These are phyloP conservation scores for Xerocomus potaroensis DNA, from an alignment of 768 basidiomycete genomes.

Conservation along the genomic window DNA sequence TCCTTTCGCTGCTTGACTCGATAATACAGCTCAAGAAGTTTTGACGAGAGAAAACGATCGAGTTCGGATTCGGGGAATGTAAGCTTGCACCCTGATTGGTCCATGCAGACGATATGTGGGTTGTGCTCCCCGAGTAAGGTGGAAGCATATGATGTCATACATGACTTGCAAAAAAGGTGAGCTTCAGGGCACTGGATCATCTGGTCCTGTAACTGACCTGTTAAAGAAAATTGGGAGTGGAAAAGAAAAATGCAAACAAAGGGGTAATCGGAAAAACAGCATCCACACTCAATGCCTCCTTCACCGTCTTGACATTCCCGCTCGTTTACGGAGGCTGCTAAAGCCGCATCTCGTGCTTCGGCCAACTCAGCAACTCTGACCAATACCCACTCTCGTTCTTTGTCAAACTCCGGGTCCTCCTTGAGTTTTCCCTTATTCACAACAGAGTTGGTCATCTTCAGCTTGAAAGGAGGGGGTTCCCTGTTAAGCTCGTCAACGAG, in stretches of 20 bases:
- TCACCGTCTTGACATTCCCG: slow-evolving; percentile 46
- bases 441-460: slow-evolving; percentile 33
- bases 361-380: slow-evolving; percentile 30
- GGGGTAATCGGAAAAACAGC: slow-evolving; percentile 72
- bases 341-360: slow-evolving; percentile 23
- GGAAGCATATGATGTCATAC: slow-evolving; percentile 65
- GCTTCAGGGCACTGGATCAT: slow-evolving; percentile 89
- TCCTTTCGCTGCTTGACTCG: slow-evolving; percentile 75
- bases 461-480: slow-evolving; percentile 34
- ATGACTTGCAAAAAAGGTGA: slow-evolving; percentile 79
- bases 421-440: slow-evolving; percentile 39
- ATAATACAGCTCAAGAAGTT: slow-evolving; percentile 66
- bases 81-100: slow-evolving; percentile 66
- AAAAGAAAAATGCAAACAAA: slow-evolving; percentile 48
- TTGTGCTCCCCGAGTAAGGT: slow-evolving; percentile 63
- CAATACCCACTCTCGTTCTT: slow-evolving; percentile 46
- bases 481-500: slow-evolving; percentile 37
- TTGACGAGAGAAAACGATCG: slow-evolving; percentile 57
- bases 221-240: slow-evolving; percentile 1
- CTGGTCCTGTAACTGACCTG: slow-evolving; percentile 51
- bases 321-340: slow-evolving; percentile 33
- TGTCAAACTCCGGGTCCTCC: slow-evolving; percentile 42
- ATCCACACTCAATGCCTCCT: slow-evolving; percentile 79
- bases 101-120: slow-evolving; percentile 72
- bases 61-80: slow-evolving; percentile 69